Percentiles rank a stretch among this genome's conserved stretches.
Conservation (phyloP, 2,329 filamentous ascomycete genomes). For the Penicillium sp. region DNA sequence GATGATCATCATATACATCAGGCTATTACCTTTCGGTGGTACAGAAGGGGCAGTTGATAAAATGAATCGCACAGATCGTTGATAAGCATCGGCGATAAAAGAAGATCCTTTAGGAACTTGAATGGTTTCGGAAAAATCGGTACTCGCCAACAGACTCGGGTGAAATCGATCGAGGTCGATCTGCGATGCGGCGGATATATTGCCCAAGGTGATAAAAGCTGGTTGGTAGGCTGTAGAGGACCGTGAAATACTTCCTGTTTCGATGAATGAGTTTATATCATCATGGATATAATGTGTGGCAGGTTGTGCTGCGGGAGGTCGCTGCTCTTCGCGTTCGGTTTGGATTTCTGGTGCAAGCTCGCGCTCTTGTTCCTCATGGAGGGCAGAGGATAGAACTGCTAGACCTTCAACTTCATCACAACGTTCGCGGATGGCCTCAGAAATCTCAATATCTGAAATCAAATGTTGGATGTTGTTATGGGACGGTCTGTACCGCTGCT, state of each 20-base stretch:
- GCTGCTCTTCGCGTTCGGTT: conserved; percentile 56
- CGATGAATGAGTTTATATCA: conserved; percentile 44
- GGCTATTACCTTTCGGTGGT: too few relatives aligned
- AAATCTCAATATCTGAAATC: too few relatives aligned
- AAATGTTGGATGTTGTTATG: too few relatives aligned
- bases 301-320: conserved; percentile 44
- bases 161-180: too few relatives aligned
- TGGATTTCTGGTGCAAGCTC: conserved; percentile 66
- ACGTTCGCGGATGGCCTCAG: too few relatives aligned
- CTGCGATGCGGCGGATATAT: too few relatives aligned
- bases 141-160: too few relatives aligned
- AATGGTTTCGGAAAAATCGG: too few relatives aligned
- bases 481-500: conserved; percentile 54
- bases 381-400: conserved; percentile 33
- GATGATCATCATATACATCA: conserved; percentile 52
- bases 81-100: conserved; percentile 45
- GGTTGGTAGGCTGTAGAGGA: conserved; percentile 39
- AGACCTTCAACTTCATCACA: conserved; percentile 39
- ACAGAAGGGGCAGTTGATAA: too few relatives aligned
- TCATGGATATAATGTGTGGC: conserved; percentile 44
- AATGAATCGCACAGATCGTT: too few relatives aligned
- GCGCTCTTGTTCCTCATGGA: conserved; percentile 66
- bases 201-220: conserved; percentile 47
- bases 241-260: conserved; percentile 32
- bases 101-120: not conserved